Base-by-base conservation (phyloP, 306 rosid genomes). In the Malus fusca region DNA sequence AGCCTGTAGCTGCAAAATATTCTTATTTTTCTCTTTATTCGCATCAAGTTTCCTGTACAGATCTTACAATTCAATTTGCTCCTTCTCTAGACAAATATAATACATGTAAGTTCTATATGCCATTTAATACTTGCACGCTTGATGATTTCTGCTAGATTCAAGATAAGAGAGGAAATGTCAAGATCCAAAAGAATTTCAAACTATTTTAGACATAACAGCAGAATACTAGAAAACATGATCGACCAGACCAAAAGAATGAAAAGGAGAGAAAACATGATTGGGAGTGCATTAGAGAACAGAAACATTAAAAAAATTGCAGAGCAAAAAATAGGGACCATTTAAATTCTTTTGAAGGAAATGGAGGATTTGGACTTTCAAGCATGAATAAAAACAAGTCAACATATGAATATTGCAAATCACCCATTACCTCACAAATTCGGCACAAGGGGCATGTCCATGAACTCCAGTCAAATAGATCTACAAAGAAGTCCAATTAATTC, bases 391-490 rank as follows among this genome's bases (percentile, higher is more conserved):
- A 48, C 21, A 44, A 44, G 10, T 35, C 51, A 48, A 48, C 2
- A 7, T 14, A 58, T 13, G 3, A 58, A 22, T 22, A 68, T 11
- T 68, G 55, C 71, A 80, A 25, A 33, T 62, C 71, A 58, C 69
- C 13, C 43, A 17, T 71, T 83, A 88, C 91, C 89, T 88, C 89
- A 63, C 91, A 88, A 35, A 76, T 84, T 66, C 91, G 83, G 82
- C 91, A 88, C 14, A 87, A 79, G 71, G 91, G 89, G 46, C 91
- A 88, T 9, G 87, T 80, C 91, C 91, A 88, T 68, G 91, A 85
- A 77, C 88, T 88, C 91, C 91, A 88, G 67, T 88, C 88, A 78
- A 88, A 88, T 33, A 85, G 70, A 81, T 88, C 91, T 88, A 86
- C 55, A 61, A 33, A 61, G 19, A 83, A 77, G n/a, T 67, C 40